phyloP scores from a whole-genome alignment of 2,329 filamentous ascomycete species.

The Calonectria leucothoes region DNA sequence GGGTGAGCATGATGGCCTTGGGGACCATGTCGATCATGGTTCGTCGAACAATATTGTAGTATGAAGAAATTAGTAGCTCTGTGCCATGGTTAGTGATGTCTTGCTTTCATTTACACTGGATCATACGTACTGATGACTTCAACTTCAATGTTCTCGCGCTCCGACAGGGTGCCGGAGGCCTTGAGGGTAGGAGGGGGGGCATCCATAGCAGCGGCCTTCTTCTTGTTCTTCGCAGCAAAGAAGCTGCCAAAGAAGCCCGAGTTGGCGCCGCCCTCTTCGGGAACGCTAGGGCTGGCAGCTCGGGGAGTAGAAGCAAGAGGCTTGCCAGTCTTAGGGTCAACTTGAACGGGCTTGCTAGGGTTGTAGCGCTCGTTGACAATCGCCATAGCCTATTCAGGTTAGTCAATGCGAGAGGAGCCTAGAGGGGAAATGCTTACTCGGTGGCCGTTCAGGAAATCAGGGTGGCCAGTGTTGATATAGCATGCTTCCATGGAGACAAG shows the following conservation, averaged over 20 bases:
- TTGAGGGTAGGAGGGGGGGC: conserved; percentile 92
- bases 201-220: conserved; percentile 99
- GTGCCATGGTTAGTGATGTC: conserved; percentile 29
- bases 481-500: conserved; percentile 95
- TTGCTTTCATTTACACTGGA: background rate
- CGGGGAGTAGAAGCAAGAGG: conserved; percentile 79
- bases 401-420: background rate
- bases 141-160: conserved; percentile 95
- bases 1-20: conserved; percentile 97
- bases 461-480: conserved; percentile 98
- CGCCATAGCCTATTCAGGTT: conserved; percentile 82
- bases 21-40: conserved; percentile 99
- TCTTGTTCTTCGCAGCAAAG: conserved; percentile 99
- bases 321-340: conserved; percentile 99
- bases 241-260: conserved; percentile 97
- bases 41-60: conserved; percentile 97
- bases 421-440: conserved; percentile 64
- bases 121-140: conserved; percentile 90
- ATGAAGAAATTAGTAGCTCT: conserved; percentile 96
- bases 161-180: conserved; percentile 91
- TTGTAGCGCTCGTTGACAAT: conserved; percentile 95
- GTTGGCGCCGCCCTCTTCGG: conserved; percentile 65
- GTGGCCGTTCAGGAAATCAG: conserved; percentile 97
- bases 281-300: conserved; percentile 79
- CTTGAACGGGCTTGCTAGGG: conserved; percentile 86